phyloP scores from a whole-genome alignment of 2,329 filamentous ascomycete genomes.

The Zymoseptoria tritici region DNA sequence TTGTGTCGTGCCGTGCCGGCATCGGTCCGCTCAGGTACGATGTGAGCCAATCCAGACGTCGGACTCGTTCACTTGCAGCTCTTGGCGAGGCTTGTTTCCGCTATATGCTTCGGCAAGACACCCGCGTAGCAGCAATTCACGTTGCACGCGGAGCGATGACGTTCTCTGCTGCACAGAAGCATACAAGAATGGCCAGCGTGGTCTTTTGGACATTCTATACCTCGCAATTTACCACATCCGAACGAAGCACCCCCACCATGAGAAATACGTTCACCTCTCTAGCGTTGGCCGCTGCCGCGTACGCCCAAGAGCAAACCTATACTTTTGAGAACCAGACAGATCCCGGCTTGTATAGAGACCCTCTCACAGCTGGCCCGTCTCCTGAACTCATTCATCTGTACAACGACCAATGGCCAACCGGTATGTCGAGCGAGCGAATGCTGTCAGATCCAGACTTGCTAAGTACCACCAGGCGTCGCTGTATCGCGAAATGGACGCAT shows the following conservation, averaged over 20 bases:
- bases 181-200: not conserved
- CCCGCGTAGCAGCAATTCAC: not conserved
- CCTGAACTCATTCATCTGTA: slow-evolving; percentile 46
- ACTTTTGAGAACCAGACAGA: not conserved
- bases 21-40: not conserved
- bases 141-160: not conserved
- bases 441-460: not conserved
- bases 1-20: not conserved
- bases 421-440: slow-evolving; percentile 15
- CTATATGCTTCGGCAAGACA: not conserved
- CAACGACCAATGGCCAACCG: slow-evolving; percentile 44
- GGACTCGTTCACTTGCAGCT: not conserved
- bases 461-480: slow-evolving; percentile 36
- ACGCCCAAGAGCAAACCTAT: not conserved
- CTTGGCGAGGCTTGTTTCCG: not conserved
- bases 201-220: not conserved
- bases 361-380: slow-evolving; percentile 30
- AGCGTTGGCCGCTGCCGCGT: not conserved
- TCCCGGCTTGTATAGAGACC: not conserved
- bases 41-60: not conserved
- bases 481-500: slow-evolving; percentile 44
- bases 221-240: not conserved
- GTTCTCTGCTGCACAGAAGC: not conserved
- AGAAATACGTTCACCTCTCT: not conserved
- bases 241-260: not conserved